A percentile compares a stretch with the other conserved stretches of the same genome.
Conservation (phyloP, 441 rosid genomes). For the Kokia cookei region DNA sequence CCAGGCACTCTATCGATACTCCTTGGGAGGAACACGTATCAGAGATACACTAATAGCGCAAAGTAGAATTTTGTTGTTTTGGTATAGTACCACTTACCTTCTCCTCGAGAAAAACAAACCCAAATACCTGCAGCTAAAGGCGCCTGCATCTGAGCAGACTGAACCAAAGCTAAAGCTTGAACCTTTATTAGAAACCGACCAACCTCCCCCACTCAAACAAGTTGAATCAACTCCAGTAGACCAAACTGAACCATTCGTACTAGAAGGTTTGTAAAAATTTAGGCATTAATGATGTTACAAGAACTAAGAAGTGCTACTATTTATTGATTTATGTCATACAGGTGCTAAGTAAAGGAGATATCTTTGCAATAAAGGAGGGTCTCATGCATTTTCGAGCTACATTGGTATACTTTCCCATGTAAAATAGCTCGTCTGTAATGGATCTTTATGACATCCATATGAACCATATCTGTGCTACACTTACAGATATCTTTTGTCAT, state of each 20-base stretch:
- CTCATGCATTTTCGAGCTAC: slow-evolving; percentile 22
- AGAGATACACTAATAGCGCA: slow-evolving; percentile 70
- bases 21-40: slow-evolving; percentile 70
- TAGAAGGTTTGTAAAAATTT: slow-evolving; percentile 89
- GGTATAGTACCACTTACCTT: slow-evolving; percentile 81
- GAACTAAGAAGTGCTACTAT: slow-evolving; percentile 19
- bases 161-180: slow-evolving; percentile 34
- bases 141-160: slow-evolving; percentile 26
- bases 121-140: slow-evolving; percentile 72
- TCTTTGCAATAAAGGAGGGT: slow-evolving; percentile 38
- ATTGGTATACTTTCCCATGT: slow-evolving; percentile 1
- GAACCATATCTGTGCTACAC: neutral
- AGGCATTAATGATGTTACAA: slow-evolving; percentile 30
- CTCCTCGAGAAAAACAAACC: slow-evolving; percentile 87
- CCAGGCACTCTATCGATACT: slow-evolving; percentile 84
- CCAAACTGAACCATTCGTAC: slow-evolving; percentile 61
- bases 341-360: slow-evolving; percentile 60
- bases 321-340: slow-evolving; percentile 51
- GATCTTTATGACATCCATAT: neutral
- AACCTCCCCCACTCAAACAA: slow-evolving; percentile 25
- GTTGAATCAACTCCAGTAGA: slow-evolving; percentile 34
- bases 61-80: slow-evolving; percentile 69
- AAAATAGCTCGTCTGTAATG: slow-evolving; percentile 1
- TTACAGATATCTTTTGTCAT: neutral
- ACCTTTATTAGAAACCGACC: slow-evolving; percentile 29